phyloP scores from a whole-genome alignment of 192 early-diverging fungal species.

The Kickxella alabastrina region DNA sequence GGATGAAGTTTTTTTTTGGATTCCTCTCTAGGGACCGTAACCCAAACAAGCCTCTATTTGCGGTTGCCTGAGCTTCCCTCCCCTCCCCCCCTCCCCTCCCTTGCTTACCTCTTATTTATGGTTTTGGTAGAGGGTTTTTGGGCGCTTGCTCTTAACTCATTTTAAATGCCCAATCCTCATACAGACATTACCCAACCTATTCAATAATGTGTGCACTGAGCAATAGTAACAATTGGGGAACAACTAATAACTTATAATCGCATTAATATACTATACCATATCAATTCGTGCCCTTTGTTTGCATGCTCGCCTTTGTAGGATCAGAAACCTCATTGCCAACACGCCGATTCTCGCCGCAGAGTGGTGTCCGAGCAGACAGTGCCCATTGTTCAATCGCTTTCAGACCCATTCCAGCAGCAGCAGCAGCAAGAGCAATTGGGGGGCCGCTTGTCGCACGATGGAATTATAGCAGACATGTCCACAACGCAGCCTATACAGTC shows the following conservation, averaged over 20 bases:
- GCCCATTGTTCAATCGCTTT: not conserved
- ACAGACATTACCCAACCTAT: too few relatives aligned
- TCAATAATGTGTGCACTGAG: too few relatives aligned
- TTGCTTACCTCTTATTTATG: not conserved
- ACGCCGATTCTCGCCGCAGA: slow-evolving; percentile 14
- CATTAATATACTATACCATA: too few relatives aligned
- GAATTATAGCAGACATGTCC: too few relatives aligned
- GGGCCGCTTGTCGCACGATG: slow-evolving; percentile 6
- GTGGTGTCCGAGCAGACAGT: not conserved
- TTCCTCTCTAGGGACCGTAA: not conserved
- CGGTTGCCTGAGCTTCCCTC: too few relatives aligned
- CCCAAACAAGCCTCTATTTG: too few relatives aligned
- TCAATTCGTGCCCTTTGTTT: too few relatives aligned
- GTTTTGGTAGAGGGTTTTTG: not conserved
- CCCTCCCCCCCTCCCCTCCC: not conserved
- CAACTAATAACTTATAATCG: not conserved
- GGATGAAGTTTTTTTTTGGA: slow-evolving; percentile 1
- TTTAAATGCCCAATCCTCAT: too few relatives aligned
- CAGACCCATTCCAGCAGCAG: not conserved
- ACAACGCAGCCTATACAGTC: too few relatives aligned
- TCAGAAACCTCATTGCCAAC: slow-evolving; percentile 18
- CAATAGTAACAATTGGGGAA: not conserved
- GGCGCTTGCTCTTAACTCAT: too few relatives aligned
- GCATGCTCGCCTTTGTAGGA: slow-evolving; percentile 1
- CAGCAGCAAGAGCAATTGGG: not conserved